Evolutionary conservation across 2,329 filamentous ascomycete species (phyloP), one percentile per base, ranked within the genome.

Genomic region (Leptographium galeiforme): DNA sequence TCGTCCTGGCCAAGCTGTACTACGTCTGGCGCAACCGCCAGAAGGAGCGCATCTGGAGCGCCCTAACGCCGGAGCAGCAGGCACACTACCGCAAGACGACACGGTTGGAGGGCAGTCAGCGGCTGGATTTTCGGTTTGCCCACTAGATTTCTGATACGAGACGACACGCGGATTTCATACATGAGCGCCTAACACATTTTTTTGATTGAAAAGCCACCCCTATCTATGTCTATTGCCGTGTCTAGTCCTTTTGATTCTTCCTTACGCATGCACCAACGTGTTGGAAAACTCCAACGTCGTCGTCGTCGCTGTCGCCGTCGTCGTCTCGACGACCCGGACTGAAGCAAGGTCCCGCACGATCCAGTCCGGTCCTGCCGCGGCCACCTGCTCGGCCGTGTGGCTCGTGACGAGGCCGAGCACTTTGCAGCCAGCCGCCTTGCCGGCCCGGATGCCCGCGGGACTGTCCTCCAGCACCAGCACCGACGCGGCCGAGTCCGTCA

Each of bases 381-480:
- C 70, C 50, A 95, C 76, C 70, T 90, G 79, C 61, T 82, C 79
- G 47, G 84, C 72, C 32, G 78, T 81, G 70, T 95, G 90, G 63
- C 87, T 94, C 52, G 89, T 95, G 53, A 86, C 80, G 52, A 96
- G 70, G n/a, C 83, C 90, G 47, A 95, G 70, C 13, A 95, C 90
- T 63, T 79, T 83, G 71, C 86, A 95, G 2, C 89, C 89, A 11
- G 90, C 90, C 1, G 80, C 87, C 69, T 90, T 94, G 49, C 89
- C 90, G 33, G 89, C 82, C 58, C 71, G 75, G 63, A 95, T 87
- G 6, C 90, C 90, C 8, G 89, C 87, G 6, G 90, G 89, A 53
- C 87, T 87, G 70, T 96, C 90, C 70, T 96, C 90, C 40, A 95
- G 71, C 49, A 96, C 90, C 53, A 95, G 72, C 45, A 91, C 69